These are phyloP conservation scores for Trichophyton schoenleinii DNA, from an alignment of 2,329 filamentous ascomycete species.

Conservation along the genomic window DNA sequence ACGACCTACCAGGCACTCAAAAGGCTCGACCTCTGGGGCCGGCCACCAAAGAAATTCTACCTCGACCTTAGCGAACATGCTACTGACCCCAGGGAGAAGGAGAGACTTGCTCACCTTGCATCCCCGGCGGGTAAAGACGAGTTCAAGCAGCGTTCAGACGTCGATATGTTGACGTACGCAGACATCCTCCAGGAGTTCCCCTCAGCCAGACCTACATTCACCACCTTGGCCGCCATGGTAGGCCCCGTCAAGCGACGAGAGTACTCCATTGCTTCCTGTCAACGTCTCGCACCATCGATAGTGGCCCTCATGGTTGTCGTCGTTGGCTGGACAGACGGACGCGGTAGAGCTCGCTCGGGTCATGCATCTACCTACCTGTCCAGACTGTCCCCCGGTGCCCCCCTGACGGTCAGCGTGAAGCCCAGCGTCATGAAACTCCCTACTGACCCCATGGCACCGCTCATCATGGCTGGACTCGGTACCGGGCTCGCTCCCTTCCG, in stretches of 20 bases:
- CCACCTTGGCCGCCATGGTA: slow-evolving; percentile 78
- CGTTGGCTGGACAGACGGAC: slow-evolving; percentile 84
- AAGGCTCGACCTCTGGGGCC: slow-evolving; percentile 95
- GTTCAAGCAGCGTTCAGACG: slow-evolving; percentile 83
- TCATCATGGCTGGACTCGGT: slow-evolving; percentile 98
- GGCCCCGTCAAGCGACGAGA: slow-evolving; percentile 88
- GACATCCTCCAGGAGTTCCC: slow-evolving; percentile 82
- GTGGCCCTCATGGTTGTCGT: slow-evolving; percentile 95
- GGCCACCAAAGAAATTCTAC: slow-evolving; percentile 96
- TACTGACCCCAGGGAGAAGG: slow-evolving; percentile 67
- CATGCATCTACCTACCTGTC: slow-evolving; percentile 88
- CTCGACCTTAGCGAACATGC: slow-evolving; percentile 81
- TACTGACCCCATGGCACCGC: slow-evolving; percentile 63
- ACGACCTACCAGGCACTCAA: slow-evolving; percentile 85
- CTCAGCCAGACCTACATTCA: slow-evolving; percentile 77
- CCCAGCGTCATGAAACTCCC: slow-evolving; percentile 99
- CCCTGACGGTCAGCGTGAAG: slow-evolving; percentile 91
- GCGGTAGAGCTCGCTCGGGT: slow-evolving; percentile 78
- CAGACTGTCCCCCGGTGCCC: slow-evolving; percentile 57
- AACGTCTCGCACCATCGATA: slow-evolving; percentile 81
- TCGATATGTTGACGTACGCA: slow-evolving; percentile 82
- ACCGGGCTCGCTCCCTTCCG: slow-evolving; percentile 98
- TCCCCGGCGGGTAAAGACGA: slow-evolving; percentile 70
- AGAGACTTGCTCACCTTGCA: slow-evolving; percentile 62
- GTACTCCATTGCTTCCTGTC: slow-evolving; percentile 97